These are phyloP conservation scores for Phytopythium delawarense DNA, from an alignment of 352 stramenopile genomes.

Conservation along the genomic window DNA sequence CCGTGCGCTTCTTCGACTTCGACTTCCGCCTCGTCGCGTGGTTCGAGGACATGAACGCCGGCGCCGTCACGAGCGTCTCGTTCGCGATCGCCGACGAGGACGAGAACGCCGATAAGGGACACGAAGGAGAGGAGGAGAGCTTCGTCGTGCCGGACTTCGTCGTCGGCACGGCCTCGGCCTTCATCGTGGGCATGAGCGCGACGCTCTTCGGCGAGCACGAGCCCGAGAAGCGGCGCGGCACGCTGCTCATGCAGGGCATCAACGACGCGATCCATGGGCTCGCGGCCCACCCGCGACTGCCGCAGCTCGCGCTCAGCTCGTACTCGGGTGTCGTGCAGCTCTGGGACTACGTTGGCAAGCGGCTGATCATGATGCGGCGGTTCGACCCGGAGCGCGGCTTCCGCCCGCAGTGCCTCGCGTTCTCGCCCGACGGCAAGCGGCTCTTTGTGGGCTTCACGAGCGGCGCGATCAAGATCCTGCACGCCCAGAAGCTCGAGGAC, in stretches of 20 bases:
- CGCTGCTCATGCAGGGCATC: conserved; percentile 89
- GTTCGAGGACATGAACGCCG: conserved; percentile 93
- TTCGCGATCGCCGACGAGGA: conserved; percentile 47
- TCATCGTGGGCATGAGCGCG: conserved; percentile 83
- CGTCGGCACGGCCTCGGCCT: conserved; percentile 80
- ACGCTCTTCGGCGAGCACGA: conserved; percentile 85
- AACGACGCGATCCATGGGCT: conserved; percentile 84
- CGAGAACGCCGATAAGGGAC: conserved; percentile 5
- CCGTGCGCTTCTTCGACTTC: conserved; percentile 93
- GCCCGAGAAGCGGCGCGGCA: conserved; percentile 78
- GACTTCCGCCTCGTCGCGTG: conserved; percentile 91
- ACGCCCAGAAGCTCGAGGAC: conserved; percentile 75
- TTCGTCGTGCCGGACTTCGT: conserved; percentile 89
- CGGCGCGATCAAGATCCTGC: conserved; percentile 82
- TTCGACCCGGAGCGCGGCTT: conserved; percentile 59
- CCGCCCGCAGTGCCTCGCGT: conserved; percentile 76
- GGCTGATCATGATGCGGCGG: conserved; percentile 79
- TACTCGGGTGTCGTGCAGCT: conserved; percentile 85
- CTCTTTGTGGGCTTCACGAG: conserved; percentile 87
- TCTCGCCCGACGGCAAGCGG: conserved; percentile 69
- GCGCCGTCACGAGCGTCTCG: conserved; percentile 84
- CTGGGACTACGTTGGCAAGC: conserved; percentile 88
- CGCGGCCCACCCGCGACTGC: conserved; percentile 64
- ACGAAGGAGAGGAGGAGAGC: conserved; percentile 33
- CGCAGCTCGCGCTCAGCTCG: conserved; percentile 77